Evolutionary conservation across 2,329 filamentous ascomycete genomes (phyloP), one percentile per base, ranked within the genome.

Genomic region (Venturia asperata): DNA sequence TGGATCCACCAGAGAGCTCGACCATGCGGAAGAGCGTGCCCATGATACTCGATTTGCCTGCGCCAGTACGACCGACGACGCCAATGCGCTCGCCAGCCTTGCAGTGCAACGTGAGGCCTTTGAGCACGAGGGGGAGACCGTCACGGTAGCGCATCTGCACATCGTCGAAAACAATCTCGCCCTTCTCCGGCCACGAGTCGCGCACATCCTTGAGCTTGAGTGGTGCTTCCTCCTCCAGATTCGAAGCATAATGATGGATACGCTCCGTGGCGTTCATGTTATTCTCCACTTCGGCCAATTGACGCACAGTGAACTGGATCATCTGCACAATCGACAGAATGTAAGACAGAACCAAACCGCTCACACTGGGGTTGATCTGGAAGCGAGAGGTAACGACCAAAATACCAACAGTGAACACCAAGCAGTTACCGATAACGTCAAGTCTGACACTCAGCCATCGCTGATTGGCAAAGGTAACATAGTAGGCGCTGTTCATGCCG

Each of bases 241-340:
- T 77, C 0, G 85, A 91, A 64, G 91, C 92, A 74, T 97, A 97
- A 78, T 96, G 91, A 74, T 92, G 87, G 42, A 97, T 81, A 62
- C 94, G 88, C 77, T 97, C 93, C 0, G 95, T 94, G 0, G 92
- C 88, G 74, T 97, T 97, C 93, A 97, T 97, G 73, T 92, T 91
- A 77, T 97, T 97, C 76, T 97, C 93, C 10, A 97, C 91, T 75
- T 97, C 93, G 34, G 93, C 93, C 9, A 97, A 82, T 76, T 97
- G 93, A 21, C 94, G 86, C 21, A 97, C 91, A 0, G 91, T 93
- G 76, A 97, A 97, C 73, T 97, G 93, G 69, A 97, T 88, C 89
- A 97, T 92, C 75, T 95, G 91, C 21, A 96, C 92, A 71, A 97
- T 96, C 17, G 88, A 85, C 21, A 99, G 82, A 72, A 97, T 96